Base-by-base conservation (phyloP, 768 basidiomycete genomes). In the Boletus barrowsii region DNA sequence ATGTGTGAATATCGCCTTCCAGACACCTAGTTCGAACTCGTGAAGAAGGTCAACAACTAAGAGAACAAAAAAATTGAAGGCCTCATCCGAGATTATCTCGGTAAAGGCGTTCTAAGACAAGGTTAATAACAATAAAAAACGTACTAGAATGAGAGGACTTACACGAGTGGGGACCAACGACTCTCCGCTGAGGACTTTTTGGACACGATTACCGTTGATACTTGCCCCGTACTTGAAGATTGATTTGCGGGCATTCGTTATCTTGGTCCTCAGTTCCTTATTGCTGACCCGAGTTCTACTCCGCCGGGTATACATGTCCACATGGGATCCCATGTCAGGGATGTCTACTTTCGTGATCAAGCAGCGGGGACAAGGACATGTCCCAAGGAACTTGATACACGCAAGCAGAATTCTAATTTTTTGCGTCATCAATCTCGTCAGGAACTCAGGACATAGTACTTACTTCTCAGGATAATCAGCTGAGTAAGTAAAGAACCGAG, bases 11-110 rank as follows among this genome's bases (percentile, higher is more conserved):
- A 63, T 39, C 0, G 53, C 57, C 15, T 68, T 69, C 61, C 66
- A 69, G 0, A 65, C 55, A 2, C 68, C 65, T 0, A 68, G 32
- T 39, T 69, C 47, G 2, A 67, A 60, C 15, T 70, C 60, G 22
- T 70, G 68, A 0, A 70, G 33, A 0, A 47, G 11, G 13, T 53
- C 45, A 4, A 46, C 7, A 1, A 53, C 32, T 1, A 41, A 41
- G 0, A 52, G 1, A 3, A 3, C 0, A 10, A 45, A 46, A 9
- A 52, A 45, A 15, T 52, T 39, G 8, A 52, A 37, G 2, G 9
- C 2, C 4, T 36, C 22, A 13, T 33, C 32, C 3, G 32, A 13
- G 11, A 33, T 33, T 33, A 10, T 9, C 32, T 33, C 8, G 11
- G 32, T 10, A 33, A 33, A 33, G 32, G 32, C 9, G 11, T 33